Percentiles rank a stretch among this genome's conserved stretches.
These are phyloP conservation scores for Xylaria hypoxylon DNA, from an alignment of 2,329 filamentous ascomycete species.

Conservation along the genomic window DNA sequence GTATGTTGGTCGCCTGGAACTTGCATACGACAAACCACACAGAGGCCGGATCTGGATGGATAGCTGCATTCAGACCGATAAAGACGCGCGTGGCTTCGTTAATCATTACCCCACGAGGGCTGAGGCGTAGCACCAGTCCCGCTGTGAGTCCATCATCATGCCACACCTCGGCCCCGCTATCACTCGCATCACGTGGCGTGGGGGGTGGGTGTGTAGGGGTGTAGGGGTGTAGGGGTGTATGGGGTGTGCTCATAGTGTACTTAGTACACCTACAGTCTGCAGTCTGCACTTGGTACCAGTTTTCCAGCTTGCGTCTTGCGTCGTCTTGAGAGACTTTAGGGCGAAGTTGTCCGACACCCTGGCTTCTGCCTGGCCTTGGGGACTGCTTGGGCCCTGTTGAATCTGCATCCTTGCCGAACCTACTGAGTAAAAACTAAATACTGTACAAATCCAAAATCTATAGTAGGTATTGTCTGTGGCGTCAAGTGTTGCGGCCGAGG, in stretches of 20 bases:
- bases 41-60: conserved; percentile 20
- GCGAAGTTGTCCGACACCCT: neutral
- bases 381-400: neutral
- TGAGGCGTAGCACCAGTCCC: conserved; percentile 3
- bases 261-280: too few relatives aligned
- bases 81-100: conserved; percentile 31
- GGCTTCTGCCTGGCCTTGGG: too few relatives aligned
- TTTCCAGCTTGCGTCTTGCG: too few relatives aligned
- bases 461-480: too few relatives aligned
- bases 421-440: neutral
- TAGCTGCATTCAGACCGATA: conserved; percentile 19
- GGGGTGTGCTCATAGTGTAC: conserved; percentile 10
- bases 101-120: conserved; percentile 34
- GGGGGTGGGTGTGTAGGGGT: neutral
- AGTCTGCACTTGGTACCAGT: too few relatives aligned
- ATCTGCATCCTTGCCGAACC: conserved; percentile 11
- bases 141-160: conserved; percentile 3
- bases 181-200: conserved; percentile 2
- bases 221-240: neutral
- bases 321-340: too few relatives aligned
- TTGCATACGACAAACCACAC: conserved; percentile 27
- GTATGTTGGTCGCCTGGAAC: conserved; percentile 19
- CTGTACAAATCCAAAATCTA: neutral
- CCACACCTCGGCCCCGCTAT: neutral
- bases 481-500: neutral